These are phyloP conservation scores for Trichocladium uniseriatum DNA, from an alignment of 495 filamentous ascomycete species.

Conservation along the genomic window DNA sequence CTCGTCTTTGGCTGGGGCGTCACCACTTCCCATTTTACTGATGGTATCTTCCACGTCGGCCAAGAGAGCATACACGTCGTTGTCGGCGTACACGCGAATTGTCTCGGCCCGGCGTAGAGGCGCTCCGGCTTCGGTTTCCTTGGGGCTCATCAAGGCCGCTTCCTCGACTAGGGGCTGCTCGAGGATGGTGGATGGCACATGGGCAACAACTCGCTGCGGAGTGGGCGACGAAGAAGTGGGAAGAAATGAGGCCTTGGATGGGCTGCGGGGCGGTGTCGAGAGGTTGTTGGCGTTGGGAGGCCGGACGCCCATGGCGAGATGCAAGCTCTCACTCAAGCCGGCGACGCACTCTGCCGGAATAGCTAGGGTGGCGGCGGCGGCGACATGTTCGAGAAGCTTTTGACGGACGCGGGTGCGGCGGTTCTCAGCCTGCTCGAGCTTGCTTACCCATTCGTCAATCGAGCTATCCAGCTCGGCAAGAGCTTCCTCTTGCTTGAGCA, in stretches of 20 bases:
- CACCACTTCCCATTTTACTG: constrained; percentile 38
- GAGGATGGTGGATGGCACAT: constrained; percentile 41
- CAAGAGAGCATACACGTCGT: constrained; percentile 52
- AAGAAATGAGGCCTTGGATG: constrained; percentile 27
- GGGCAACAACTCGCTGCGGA: constrained; percentile 29
- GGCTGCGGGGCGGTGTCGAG: constrained; percentile 41
- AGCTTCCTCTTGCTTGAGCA: constrained; percentile 67
- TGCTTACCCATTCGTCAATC: constrained; percentile 66
- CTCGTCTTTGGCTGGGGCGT: constrained; percentile 5
- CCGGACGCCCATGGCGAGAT: constrained; percentile 32
- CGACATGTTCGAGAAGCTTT: constrained; percentile 66
- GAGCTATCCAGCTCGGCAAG: constrained; percentile 60
- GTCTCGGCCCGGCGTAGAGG: constrained; percentile 43
- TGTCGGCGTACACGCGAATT: constrained; percentile 59
- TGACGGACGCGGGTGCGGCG: constrained; percentile 58
- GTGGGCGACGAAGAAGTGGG: constrained; percentile 30
- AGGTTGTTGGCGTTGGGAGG: constrained; percentile 30
- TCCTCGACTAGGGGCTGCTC: constrained; percentile 38
- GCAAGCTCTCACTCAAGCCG: constrained; percentile 32
- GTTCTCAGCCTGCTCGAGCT: constrained; percentile 68
- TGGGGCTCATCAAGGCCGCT: constrained; percentile 8
- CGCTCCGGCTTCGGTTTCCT: constrained; percentile 18
- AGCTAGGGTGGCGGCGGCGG: constrained; percentile 45
- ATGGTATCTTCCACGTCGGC: constrained; percentile 54
- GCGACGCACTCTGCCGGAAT: constrained; percentile 23